Conservation (phyloP, 2,329 filamentous ascomycete genomes). For the Xylaria polymorpha region DNA sequence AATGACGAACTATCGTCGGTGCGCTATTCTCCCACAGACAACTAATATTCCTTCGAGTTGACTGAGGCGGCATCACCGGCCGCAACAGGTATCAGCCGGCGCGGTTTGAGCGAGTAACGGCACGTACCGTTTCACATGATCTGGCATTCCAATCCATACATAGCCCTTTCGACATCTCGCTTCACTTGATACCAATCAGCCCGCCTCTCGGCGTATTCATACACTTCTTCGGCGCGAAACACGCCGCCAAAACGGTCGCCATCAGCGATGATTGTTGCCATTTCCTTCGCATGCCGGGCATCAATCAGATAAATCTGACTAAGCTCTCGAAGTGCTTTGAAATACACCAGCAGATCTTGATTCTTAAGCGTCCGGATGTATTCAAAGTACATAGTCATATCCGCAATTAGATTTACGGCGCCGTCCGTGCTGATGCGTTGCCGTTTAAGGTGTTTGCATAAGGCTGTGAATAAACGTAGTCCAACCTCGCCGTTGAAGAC, state of each 20-base stretch:
- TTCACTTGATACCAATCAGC: constrained; percentile 96
- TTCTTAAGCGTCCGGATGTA: constrained; percentile 87
- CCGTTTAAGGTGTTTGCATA: constrained; percentile 98
- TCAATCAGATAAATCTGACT: constrained; percentile 97
- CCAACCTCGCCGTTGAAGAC: constrained; percentile 99
- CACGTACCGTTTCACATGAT: constrained; percentile 71
- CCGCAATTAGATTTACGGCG: constrained; percentile 91
- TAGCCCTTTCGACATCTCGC: constrained; percentile 89
- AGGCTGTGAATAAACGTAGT: constrained; percentile 85
- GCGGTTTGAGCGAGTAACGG: neutral
- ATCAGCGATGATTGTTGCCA: constrained; percentile 95
- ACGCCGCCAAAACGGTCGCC: constrained; percentile 89
- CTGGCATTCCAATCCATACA: constrained; percentile 93
- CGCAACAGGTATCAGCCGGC: neutral
- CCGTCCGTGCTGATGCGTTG: constrained; percentile 92
- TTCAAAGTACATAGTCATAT: constrained; percentile 93
- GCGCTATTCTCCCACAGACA: neutral
- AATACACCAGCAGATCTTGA: constrained; percentile 86
- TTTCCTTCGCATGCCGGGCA: constrained; percentile 86
- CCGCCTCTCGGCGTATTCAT: constrained; percentile 92
- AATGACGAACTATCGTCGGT: constrained; percentile 1
- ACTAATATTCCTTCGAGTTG: neutral
- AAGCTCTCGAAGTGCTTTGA: constrained; percentile 88
- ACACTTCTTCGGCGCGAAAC: constrained; percentile 95
- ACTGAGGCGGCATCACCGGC: constrained; percentile 3